Evolutionary conservation across 2,329 filamentous ascomycete genomes (phyloP).

Genomic region (Colletotrichum aenigma): DNA sequence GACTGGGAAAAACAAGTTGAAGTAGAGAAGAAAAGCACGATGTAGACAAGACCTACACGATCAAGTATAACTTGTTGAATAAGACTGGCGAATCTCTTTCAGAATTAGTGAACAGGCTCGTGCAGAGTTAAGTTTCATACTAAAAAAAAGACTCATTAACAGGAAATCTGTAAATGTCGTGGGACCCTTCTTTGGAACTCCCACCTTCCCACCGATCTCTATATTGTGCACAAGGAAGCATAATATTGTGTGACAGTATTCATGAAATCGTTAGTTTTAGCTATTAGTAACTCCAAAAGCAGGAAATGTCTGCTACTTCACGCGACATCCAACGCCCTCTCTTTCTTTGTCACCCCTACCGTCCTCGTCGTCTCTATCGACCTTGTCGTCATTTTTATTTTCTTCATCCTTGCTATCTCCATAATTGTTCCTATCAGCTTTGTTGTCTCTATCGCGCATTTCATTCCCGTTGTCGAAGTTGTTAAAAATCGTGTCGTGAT

Average conservation of each 20-base stretch:
- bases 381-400: not conserved
- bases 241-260: not conserved
- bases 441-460: not conserved
- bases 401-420: fast-evolving
- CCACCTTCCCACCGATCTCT: not conserved
- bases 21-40: not conserved
- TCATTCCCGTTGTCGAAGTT: not conserved
- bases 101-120: fast-evolving
- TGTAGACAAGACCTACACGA: not conserved
- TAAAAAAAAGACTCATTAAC: fast-evolving
- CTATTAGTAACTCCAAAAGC: fast-evolving
- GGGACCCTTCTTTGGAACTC: not conserved
- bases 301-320: not conserved
- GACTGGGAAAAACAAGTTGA: not conserved
- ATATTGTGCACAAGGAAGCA: not conserved
- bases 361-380: not conserved
- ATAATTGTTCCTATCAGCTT: fast-evolving
- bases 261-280: not conserved
- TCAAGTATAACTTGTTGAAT: fast-evolving
- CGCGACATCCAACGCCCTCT: fast-evolving
- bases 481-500: fast-evolving
- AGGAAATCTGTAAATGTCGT: fast-evolving
- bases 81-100: not conserved
- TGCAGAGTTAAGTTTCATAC: fast-evolving
- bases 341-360: not conserved